Evolutionary conservation across 1,284 basidiomycete genomes (phyloP).

Genomic region (Ganoderma multipileum): DNA sequence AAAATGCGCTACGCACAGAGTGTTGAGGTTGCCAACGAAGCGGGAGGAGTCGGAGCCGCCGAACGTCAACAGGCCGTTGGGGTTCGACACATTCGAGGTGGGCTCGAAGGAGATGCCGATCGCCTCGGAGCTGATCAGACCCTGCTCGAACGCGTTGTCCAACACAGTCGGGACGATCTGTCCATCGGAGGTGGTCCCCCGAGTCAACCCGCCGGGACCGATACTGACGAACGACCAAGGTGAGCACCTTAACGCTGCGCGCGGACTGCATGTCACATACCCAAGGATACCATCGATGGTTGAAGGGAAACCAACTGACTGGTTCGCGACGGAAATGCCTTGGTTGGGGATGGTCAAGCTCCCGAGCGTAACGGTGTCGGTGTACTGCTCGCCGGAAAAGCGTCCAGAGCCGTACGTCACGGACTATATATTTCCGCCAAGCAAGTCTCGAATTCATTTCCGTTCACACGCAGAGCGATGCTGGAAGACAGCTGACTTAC

Average conservation of each 20-base stretch:
- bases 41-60: conserved; percentile 56
- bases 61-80: conserved; percentile 43
- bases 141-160: conserved; percentile 52
- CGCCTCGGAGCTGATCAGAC: conserved; percentile 32
- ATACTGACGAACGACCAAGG: conserved; percentile 18
- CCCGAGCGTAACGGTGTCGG: conserved; percentile 48
- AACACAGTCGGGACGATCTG: conserved; percentile 43
- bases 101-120: conserved; percentile 57
- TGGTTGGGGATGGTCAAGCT: conserved; percentile 45
- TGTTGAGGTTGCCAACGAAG: conserved; percentile 55
- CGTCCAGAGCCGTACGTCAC: background rate
- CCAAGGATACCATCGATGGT: conserved; percentile 59
- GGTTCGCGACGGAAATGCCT: conserved; percentile 62
- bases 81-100: conserved; percentile 37
- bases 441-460: background rate
- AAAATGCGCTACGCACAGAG: conserved; percentile 48
- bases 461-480: background rate
- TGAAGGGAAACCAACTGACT: conserved; percentile 40
- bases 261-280: background rate
- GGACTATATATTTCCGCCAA: background rate
- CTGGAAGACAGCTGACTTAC: background rate
- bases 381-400: conserved; percentile 41
- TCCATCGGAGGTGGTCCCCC: conserved; percentile 18
- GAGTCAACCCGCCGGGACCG: conserved; percentile 40
- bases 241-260: conserved; percentile 43